A percentile compares a stretch with the other conserved stretches of the same genome.
Conservation (phyloP, 768 basidiomycete genomes). For the Suillus brevipes region DNA sequence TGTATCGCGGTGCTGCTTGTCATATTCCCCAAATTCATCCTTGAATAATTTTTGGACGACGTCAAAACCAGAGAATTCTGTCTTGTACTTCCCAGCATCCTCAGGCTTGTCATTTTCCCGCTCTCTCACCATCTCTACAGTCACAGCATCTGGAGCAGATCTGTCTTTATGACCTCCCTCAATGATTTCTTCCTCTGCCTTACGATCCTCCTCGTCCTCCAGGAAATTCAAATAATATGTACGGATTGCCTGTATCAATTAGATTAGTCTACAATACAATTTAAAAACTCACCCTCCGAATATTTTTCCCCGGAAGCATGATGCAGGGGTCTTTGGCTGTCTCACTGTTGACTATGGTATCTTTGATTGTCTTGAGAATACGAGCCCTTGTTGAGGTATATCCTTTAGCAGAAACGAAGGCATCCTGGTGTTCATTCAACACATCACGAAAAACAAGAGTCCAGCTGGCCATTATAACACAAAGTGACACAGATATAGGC, state of each 20-base stretch:
- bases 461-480: background rate
- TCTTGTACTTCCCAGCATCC: background rate
- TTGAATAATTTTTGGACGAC: background rate
- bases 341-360: background rate
- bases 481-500: background rate
- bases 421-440: background rate
- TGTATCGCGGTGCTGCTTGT: background rate
- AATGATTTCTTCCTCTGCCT: background rate
- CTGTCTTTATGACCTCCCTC: background rate
- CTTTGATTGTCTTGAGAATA: background rate
- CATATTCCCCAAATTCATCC: background rate
- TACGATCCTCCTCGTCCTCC: background rate
- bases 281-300: background rate
- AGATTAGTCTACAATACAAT: background rate
- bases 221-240: background rate
- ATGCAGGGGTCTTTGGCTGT: background rate
- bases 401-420: background rate
- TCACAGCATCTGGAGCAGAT: background rate
- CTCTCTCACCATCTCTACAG: background rate
- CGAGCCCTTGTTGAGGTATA: background rate
- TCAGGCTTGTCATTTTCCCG: background rate
- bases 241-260: background rate
- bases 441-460: background rate
- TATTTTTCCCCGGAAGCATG: background rate
- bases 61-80: background rate